phyloP scores from a whole-genome alignment of 495 filamentous ascomycete species.

The Penicillium silybi region DNA sequence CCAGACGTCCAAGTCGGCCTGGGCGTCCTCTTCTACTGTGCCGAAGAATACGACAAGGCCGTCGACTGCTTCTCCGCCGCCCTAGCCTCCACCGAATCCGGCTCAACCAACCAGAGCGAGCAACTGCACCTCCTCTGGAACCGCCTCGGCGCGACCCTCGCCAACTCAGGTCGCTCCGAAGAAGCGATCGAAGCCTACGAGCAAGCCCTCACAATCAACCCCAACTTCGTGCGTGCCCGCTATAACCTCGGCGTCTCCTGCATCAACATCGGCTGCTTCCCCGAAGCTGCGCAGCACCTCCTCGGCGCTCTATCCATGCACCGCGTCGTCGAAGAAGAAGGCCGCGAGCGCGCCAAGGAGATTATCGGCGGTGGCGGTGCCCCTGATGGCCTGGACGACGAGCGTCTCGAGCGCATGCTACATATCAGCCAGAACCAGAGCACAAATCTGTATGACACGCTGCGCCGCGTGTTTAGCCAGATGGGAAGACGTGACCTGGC shows the following conservation, averaged over 20 bases:
- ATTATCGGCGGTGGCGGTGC: conserved; percentile 60
- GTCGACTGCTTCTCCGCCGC: conserved; percentile 97
- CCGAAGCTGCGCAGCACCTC: conserved; percentile 91
- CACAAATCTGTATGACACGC: conserved; percentile 91
- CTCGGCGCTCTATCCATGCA: conserved; percentile 95
- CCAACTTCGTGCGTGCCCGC: conserved; percentile 93
- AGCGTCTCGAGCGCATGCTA: conserved; percentile 73
- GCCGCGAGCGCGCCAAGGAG: conserved; percentile 74
- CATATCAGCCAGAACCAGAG: conserved; percentile 79
- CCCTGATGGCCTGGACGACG: conserved; percentile 56
- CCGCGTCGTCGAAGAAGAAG: conserved; percentile 83
- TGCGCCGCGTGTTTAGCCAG: conserved; percentile 87
- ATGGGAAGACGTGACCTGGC: conserved; percentile 87
- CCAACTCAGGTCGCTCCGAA: conserved; percentile 87
- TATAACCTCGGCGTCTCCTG: conserved; percentile 96
- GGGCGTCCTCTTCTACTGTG: conserved; percentile 96
- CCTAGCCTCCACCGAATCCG: conserved; percentile 74
- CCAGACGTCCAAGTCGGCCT: conserved; percentile 97
- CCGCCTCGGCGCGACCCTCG: conserved; percentile 90
- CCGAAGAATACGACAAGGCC: conserved; percentile 95
- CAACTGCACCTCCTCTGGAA: conserved; percentile 97
- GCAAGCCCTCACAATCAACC: conserved; percentile 77
- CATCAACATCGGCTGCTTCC: conserved; percentile 95
- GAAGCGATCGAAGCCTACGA: conserved; percentile 97
- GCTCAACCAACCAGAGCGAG: conserved; percentile 65